Evolutionary conservation across 129 eudicot genomes (phyloP), one percentile per base, ranked within the genome.

Genomic region (Artemisia argyi): DNA sequence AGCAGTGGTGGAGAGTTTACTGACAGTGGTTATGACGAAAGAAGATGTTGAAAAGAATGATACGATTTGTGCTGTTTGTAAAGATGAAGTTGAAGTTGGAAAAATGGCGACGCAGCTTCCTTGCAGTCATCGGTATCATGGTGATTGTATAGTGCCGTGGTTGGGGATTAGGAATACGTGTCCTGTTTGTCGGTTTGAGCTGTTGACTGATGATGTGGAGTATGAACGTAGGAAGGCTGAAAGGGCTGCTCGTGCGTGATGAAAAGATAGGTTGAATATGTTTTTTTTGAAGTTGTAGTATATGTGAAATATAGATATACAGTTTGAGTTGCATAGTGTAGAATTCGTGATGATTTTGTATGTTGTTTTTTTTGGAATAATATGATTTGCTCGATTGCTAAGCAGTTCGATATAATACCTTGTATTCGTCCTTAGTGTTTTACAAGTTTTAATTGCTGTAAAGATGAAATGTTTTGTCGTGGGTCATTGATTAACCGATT

Each of bases 121-220:
- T 47, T 89, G 96, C 72, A 44, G 71, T 11, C 96, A 89, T 71
- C 72, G 80, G 4, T 89, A 80, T 63, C 96, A 89, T 78, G 86
- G 85, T 15, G 96, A 86, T 60, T 89, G 96, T 48, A 89, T 89
- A 58, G 49, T 82, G 68, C 92, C 93, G 0, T 89, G 96, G 96
- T 64, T 89, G 30, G 85, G 80, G 11, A 82, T 87, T 48, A 61
- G 96, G 83, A 89, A 89, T 50, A 86, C 96, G 0, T 89, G 96
- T 65, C 96, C 96, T 55, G 92, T 89, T 65, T 89, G 96, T 75
- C 83, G 92, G 3, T 54, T 74, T 64, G 92, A 89, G 66, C 73
- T 89, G 75, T 90, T 86, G 3, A 89, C 96, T 0, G 96, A 86
- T 84, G 92, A 89, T 74, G 76, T 78, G 57, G 88, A 78, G 28